These are phyloP conservation scores for Dryadomyces quercivorus DNA, from an alignment of 2,329 filamentous ascomycete genomes.

Conservation along the genomic window DNA sequence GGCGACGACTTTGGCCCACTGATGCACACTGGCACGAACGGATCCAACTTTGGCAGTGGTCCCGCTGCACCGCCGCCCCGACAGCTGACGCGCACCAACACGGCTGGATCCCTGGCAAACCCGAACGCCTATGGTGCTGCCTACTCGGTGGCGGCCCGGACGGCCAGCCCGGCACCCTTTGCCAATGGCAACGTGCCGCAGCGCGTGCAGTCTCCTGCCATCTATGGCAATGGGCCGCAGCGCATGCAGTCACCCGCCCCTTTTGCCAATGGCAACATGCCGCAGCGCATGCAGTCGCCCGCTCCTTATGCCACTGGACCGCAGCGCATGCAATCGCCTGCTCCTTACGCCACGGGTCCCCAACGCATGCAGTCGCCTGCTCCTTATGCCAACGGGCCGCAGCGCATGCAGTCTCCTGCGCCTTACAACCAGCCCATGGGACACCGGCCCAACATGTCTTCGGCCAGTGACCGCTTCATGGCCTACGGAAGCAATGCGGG, in stretches of 20 bases:
- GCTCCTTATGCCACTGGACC: too few relatives aligned
- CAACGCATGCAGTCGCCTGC: too few relatives aligned
- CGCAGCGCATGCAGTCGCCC: neutral
- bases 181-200: conserved; percentile 16
- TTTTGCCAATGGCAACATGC: too few relatives aligned
- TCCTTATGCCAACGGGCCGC: neutral
- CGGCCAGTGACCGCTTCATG: conserved; percentile 5
- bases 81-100: conserved; percentile 14
- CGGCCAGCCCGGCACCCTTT: neutral
- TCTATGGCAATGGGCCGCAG: neutral
- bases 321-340: too few relatives aligned
- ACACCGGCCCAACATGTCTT: conserved; percentile 3
- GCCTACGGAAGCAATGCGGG: conserved; percentile 8
- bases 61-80: neutral
- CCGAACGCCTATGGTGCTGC: conserved; percentile 3
- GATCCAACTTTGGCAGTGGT: conserved; percentile 15
- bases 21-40: conserved; percentile 13
- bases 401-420: neutral
- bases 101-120: conserved; percentile 9
- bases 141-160: neutral
- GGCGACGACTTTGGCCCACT: conserved; percentile 2
- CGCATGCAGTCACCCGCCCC: neutral
- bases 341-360: too few relatives aligned
- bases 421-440: neutral
- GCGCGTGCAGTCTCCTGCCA: conserved; percentile 2